phyloP scores from a whole-genome alignment of 2,329 filamentous ascomycete genomes.

The Leptodontidium sp. region DNA sequence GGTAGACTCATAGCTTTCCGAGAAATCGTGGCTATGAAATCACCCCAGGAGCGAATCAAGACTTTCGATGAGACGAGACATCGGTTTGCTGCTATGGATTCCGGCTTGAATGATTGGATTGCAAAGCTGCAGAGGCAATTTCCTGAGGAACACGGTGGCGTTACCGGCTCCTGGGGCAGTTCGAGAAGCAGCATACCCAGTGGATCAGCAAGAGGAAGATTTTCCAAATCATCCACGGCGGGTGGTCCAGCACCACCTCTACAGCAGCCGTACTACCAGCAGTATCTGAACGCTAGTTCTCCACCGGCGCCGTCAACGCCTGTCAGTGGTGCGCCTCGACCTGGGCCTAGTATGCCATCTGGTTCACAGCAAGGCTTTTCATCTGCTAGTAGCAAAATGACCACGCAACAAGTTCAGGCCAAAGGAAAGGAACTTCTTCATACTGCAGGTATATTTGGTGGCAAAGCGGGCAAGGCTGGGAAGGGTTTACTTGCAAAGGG shows the following conservation, averaged over 20 bases:
- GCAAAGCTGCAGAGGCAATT: conserved; percentile 53
- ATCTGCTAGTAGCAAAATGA: conserved; percentile 40
- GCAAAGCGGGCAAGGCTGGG: conserved; percentile 78
- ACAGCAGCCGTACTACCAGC: conserved; percentile 63
- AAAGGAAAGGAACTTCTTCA: conserved; percentile 92
- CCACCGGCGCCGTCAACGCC: conserved; percentile 40
- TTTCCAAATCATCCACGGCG: conserved; percentile 32
- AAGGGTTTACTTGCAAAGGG: conserved; percentile 93
- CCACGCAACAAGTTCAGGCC: conserved; percentile 54
- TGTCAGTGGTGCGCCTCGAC: conserved; percentile 30
- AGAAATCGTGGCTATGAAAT: conserved; percentile 77
- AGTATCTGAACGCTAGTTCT: conserved; percentile 61
- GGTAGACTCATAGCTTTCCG: conserved; percentile 59
- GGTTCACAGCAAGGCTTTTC: conserved; percentile 42
- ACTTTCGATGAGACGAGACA: conserved; percentile 77
- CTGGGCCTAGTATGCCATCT: conserved; percentile 29
- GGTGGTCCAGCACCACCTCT: conserved; percentile 32
- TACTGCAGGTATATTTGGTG: conserved; percentile 75
- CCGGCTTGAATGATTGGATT: conserved; percentile 73
- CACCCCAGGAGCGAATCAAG: conserved; percentile 72
- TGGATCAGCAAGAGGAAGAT: conserved; percentile 37
- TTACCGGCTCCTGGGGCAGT: conserved; percentile 35
- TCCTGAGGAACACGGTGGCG: conserved; percentile 60
- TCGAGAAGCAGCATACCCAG: conserved; percentile 30
- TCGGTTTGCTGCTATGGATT: conserved; percentile 75